phyloP scores from a whole-genome alignment of 2,329 filamentous ascomycete species.

The Ceratocystis eucalypticola region DNA sequence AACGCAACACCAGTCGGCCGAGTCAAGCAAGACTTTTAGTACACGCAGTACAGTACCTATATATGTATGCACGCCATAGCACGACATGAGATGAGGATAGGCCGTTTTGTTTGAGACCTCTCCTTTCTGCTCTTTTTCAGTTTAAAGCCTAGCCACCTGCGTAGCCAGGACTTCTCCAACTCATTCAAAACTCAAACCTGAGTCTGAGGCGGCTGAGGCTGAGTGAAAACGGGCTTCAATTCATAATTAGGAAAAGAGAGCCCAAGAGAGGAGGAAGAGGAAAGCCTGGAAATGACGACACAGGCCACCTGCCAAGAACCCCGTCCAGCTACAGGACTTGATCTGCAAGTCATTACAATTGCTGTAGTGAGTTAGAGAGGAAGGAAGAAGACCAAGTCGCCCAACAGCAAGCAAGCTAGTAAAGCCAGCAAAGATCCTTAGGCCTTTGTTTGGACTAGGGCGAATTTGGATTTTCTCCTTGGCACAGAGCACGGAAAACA shows the following conservation, averaged over 20 bases:
- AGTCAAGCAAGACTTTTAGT: too few relatives aligned
- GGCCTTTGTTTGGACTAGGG: not conserved
- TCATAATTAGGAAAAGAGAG: not conserved
- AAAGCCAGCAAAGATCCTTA: not conserved
- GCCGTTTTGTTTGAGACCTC: too few relatives aligned
- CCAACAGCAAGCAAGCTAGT: not conserved
- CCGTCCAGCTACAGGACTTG: not conserved
- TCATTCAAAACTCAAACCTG: not conserved
- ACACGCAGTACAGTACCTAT: too few relatives aligned
- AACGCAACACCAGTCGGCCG: too few relatives aligned
- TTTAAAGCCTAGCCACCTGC: too few relatives aligned
- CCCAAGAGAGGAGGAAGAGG: not conserved
- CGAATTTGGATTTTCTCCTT: not conserved
- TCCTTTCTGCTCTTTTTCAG: too few relatives aligned
- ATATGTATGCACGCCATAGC: too few relatives aligned
- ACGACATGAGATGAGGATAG: too few relatives aligned
- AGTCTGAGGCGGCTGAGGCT: not conserved
- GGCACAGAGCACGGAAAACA: too few relatives aligned
- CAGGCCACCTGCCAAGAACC: not conserved
- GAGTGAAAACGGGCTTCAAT: not conserved
- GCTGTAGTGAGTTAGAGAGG: not conserved
- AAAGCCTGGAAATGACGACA: not conserved
- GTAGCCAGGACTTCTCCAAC: too few relatives aligned
- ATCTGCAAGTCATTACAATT: conserved; percentile 3
- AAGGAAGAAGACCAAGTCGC: not conserved